Base-by-base conservation (phyloP, 352 stramenopile species). In the Pythium periplocum region DNA sequence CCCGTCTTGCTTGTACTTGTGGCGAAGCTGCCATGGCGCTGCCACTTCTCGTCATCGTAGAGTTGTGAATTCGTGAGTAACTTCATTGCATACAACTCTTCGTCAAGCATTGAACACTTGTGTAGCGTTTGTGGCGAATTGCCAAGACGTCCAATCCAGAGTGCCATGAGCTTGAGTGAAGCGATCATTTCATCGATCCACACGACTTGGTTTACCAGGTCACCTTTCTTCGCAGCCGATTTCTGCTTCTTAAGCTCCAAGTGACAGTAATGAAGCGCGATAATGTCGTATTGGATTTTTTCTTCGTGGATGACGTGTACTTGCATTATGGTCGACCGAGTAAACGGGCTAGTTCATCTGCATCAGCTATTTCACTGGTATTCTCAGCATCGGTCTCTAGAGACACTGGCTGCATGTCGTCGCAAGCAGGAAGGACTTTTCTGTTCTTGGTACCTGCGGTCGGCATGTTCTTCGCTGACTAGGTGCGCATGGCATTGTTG, bases 31-130 rank as follows among this genome's bases (percentile, higher is more conserved):
- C 35, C 43, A 17, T n/a, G 49, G 7, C 9, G 33, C 1, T 42
- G 32, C 12, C 31, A 54, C 35, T 43, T 33, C 10, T 54, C 44
- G 44, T 49, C 44, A 6, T 49, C 30, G 30, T 49, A 49, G 26
- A 33, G 10, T 8, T 36, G 5, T 7, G 34, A 12, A 26, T 26
- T 26, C 5, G 6, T 6, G 4, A 49, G 4, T 8, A 49, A 49
- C 34, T 10, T 5, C 6, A 37, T 8, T 31, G n/a, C 26, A 31
- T 49, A 49, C 6, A 49, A 10, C 12, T 49, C 44, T 4, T 12
- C 6, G 6, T 49, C 17, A 6, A 32, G 10, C 4, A 6, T 0
- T 4, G 5, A 12, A 6, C 3, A 17, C 17, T 33, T 7, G 26
- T 7, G 4, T 4, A 49, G 6, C 17, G 44, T 49, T 36, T 0